phyloP scores from a whole-genome alignment of 106 monocot genomes.

The Dendrobium officinale region DNA sequence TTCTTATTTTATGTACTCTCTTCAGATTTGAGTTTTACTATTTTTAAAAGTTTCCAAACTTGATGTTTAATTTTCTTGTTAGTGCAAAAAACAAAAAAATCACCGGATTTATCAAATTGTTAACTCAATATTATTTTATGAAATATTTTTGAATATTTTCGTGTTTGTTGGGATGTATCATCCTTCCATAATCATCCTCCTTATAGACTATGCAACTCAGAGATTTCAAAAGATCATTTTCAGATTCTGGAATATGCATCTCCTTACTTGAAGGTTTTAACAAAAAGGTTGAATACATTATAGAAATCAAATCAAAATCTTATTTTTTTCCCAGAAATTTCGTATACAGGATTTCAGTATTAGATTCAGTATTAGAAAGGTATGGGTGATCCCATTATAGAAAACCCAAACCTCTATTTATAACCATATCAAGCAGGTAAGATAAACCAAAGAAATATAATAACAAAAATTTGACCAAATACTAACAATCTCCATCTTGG shows the following conservation, averaged over 20 bases:
- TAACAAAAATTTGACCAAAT: too few relatives aligned
- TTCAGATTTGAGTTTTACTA: not conserved
- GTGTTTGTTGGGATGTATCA: not conserved
- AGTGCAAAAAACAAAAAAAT: not conserved
- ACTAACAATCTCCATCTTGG: too few relatives aligned
- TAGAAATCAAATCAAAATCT: too few relatives aligned
- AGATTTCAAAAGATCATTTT: not conserved
- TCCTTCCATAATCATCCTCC: not conserved
- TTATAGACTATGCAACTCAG: not conserved
- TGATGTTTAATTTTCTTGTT: not conserved
- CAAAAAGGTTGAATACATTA: not conserved
- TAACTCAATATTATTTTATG: not conserved
- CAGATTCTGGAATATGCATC: not conserved
- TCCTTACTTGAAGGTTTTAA: not conserved
- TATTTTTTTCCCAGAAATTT: too few relatives aligned
- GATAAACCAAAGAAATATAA: too few relatives aligned
- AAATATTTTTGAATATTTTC: not conserved
- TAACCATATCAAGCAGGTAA: too few relatives aligned
- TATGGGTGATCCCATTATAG: too few relatives aligned
- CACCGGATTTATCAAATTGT: not conserved
- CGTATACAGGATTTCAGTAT: too few relatives aligned
- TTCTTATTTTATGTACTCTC: not conserved
- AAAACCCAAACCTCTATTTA: too few relatives aligned
- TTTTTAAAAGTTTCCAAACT: not conserved
- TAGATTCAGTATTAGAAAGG: too few relatives aligned